These are phyloP conservation scores for Ocimum tenuiflorum DNA, from an alignment of 257 asterid genomes.

Conservation along the genomic window DNA sequence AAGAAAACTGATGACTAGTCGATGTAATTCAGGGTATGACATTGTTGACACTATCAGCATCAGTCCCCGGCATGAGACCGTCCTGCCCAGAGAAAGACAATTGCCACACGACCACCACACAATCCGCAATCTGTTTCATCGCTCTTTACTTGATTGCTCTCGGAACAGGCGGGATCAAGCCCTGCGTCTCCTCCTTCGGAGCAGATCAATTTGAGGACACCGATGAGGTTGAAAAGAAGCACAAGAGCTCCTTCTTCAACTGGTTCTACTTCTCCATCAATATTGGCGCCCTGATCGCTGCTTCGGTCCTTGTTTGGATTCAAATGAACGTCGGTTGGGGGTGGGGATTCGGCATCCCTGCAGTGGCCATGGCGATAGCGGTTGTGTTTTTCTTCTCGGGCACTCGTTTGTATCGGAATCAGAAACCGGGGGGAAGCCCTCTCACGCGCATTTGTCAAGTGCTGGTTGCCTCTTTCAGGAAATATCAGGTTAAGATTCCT, in stretches of 20 bases:
- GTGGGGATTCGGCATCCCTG: constrained; percentile 29
- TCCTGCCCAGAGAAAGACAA: constrained; percentile 28
- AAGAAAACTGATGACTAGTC: neutral
- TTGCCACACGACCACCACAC: constrained; percentile 42
- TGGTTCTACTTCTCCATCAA: constrained; percentile 63
- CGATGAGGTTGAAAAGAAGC: constrained; percentile 24
- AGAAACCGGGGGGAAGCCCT: constrained; percentile 72
- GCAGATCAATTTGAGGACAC: constrained; percentile 31
- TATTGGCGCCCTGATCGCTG: constrained; percentile 21
- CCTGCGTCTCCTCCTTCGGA: constrained; percentile 30
- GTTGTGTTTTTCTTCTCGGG: constrained; percentile 63
- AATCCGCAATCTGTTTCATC: constrained; percentile 37
- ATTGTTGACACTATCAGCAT: constrained; percentile 26
- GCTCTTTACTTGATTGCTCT: constrained; percentile 68
- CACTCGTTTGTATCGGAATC: constrained; percentile 53
- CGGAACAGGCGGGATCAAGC: constrained; percentile 76
- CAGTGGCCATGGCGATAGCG: constrained; percentile 26
- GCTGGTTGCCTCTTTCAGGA: constrained; percentile 17
- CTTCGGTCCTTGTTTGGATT: constrained; percentile 24
- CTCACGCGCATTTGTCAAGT: constrained; percentile 58
- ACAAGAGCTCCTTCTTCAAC: constrained; percentile 49
- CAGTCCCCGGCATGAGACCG: constrained; percentile 25
- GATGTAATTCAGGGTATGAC: constrained; percentile 25
- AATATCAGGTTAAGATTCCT: constrained; percentile 14
- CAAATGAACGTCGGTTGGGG: constrained; percentile 27